Evolutionary conservation across 2,329 filamentous ascomycete species (phyloP), one percentile per base, ranked within the genome.

Genomic region (Karstenula rhodostoma): DNA sequence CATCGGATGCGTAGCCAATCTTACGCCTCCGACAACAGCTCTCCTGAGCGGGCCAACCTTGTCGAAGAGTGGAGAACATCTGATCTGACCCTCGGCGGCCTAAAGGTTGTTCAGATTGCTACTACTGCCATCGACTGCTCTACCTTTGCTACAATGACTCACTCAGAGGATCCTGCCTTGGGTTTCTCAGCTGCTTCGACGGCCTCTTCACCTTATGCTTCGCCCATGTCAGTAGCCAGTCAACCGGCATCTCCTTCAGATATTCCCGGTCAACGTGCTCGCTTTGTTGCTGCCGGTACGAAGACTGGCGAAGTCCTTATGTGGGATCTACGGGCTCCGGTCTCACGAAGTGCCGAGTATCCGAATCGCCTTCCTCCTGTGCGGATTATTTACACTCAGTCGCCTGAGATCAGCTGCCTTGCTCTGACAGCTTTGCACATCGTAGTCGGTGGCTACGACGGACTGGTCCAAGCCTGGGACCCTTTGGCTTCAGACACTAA

Each of bases 391-490:
- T 88, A 94, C 69, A 98, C 95, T 0, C 93, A 96, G 48, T 98
- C 94, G 0, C 93, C 94, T 0, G 87, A 93, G 73, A 89, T 98
- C 19, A 92, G 93, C 0, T 92, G 89, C 62, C 78, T 99, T 17
- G 95, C 90, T 6, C 77, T 97, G 49, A 93, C 93, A 1, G 91
- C 93, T 1, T 82, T 99, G 17, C 96, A 96, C 73, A 80, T 99
- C 17, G 91, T 98, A 7, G 92, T 97, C 75, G 95, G 95, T 52
- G 95, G 95, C 27, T 97, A 91, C 67, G 95, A 99, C 78, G 94
- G 95, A 0, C 86, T 98, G 3, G 94, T 97, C 4, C 95, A 98
- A 77, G 92, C 93, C 6, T 99, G 95, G 95, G 95, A 99, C 80
- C 92, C 91, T n/a, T 82, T 99, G 49, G 92, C 90, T 0, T 98